These are phyloP conservation scores for Leccinum incarnatum DNA, from an alignment of 768 basidiomycete species.

Conservation along the genomic window DNA sequence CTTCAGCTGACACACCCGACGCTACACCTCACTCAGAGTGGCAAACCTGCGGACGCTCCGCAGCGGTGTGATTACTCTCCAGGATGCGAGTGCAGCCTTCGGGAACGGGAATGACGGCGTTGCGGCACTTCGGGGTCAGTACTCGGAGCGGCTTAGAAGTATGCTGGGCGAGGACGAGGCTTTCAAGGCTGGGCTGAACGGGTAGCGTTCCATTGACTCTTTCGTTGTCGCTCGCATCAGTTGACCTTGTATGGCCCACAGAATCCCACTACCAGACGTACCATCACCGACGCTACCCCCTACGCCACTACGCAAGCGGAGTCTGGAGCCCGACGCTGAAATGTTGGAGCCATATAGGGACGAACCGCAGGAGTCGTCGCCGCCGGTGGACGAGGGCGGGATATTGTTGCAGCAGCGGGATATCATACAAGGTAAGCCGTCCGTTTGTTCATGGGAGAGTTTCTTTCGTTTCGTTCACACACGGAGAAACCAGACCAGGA, in stretches of 20 bases:
- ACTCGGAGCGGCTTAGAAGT: constrained; percentile 63
- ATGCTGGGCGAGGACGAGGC: constrained; percentile 69
- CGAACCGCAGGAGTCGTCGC: constrained; percentile 41
- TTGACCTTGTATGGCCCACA: background rate
- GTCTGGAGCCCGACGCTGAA: no score
- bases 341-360: constrained; percentile 59
- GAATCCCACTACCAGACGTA: constrained; percentile 22
- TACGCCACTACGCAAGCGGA: no score
- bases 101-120: constrained; percentile 49
- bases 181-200: constrained; percentile 43
- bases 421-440: constrained; percentile 69
- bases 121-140: constrained; percentile 60
- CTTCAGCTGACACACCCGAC: constrained; percentile 46
- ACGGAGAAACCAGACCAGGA: constrained; percentile 69
- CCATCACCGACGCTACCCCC: no score
- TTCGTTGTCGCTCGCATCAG: background rate
- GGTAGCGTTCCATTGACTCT: constrained; percentile 32
- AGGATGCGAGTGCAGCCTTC: background rate
- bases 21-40: constrained; percentile 63
- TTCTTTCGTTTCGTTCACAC: constrained; percentile 2
- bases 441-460: no score
- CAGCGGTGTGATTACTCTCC: no score
- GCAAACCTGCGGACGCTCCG: constrained; percentile 51
- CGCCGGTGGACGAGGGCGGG: constrained; percentile 31
- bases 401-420: constrained; percentile 70